Evolutionary conservation across 495 filamentous ascomycete species (phyloP).

Genomic region (Trichoderma orchidacearum): DNA sequence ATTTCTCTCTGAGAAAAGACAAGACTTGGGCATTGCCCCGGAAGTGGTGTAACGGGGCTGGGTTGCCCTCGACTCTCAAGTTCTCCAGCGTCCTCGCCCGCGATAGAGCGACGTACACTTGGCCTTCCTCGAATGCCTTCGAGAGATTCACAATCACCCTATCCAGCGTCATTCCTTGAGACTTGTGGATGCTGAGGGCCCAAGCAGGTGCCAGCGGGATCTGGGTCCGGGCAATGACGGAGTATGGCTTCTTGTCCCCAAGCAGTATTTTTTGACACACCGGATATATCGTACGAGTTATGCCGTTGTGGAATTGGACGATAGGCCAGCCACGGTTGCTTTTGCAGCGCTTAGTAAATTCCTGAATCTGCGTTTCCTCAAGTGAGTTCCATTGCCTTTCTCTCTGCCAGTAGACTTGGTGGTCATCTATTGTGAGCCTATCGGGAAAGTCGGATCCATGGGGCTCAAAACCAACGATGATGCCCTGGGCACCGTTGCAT

Average conservation of each 20-base stretch:
- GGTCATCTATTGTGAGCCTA: too few species aligned
- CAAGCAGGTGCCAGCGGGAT: conserved; percentile 81
- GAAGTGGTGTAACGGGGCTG: not conserved
- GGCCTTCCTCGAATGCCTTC: conserved; percentile 79
- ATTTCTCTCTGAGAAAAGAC: not conserved
- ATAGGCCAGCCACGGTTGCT: not conserved
- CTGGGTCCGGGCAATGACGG: conserved; percentile 58
- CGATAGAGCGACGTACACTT: conserved; percentile 65
- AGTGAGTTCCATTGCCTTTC: not conserved
- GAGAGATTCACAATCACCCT: conserved; percentile 80
- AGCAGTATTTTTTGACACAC: not conserved
- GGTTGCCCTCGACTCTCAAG: conserved; percentile 31
- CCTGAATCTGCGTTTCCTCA: not conserved
- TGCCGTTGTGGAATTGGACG: not conserved
- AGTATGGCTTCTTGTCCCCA: not conserved
- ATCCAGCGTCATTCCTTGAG: conserved; percentile 86
- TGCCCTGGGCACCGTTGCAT: not conserved
- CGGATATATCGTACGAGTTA: not conserved
- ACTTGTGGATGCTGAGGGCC: conserved; percentile 91
- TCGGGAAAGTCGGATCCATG: too few species aligned
- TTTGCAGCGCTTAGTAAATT: not conserved
- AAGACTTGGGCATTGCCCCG: not conserved
- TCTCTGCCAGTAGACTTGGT: too few species aligned
- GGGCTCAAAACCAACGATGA: not conserved
- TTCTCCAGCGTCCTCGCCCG: conserved; percentile 71